Evolutionary conservation across 2,329 filamentous ascomycete genomes (phyloP), one percentile per base, ranked within the genome.

Genomic region (Penicillium olsonii): DNA sequence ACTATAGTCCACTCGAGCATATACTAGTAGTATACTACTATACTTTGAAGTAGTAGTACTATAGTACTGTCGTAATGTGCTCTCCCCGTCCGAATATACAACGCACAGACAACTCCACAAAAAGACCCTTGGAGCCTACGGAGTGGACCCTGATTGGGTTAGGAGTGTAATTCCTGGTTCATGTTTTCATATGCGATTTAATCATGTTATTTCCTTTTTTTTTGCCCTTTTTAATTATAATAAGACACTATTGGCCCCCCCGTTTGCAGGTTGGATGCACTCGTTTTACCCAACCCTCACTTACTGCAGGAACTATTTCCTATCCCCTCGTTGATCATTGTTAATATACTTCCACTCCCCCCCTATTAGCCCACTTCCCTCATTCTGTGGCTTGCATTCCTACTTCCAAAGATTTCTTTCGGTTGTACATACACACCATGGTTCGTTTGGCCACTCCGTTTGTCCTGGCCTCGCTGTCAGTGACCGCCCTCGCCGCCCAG

Each of bases 361-460:
- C 10, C 17, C 17, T 33, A 24, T 45, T 20, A 31, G 9, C 9
- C 33, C 41, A 49, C 15, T 34, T 34, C 31, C 35, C 17, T 34
- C 29, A 12, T 24, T 38, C 47, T 40, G 47, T 49, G 47, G 37
- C 42, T 45, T 45, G 37, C 11, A 49, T 49, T 49, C 26, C 38
- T 38, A 45, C 60, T 48, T 54, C 59, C 49, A 55, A 45, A 55
- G 62, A 52, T 55, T 54, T 40, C 53, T 50, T 41, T 37, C 44
- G 37, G 47, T 41, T 50, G 18, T 50, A 51, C 42, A 55, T 55
- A 52, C 42, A 48, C 48, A 60, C 51, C 47, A 74, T 72, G 68
- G 64, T 72, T 56, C 69, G 67, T 50, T 57, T 73, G 45, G 45
- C 57, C 45, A 63, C 68, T 33, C 59, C 65, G 35, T 47, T 67